Base-by-base conservation (phyloP, 2,329 filamentous ascomycete species). In the Paecilomyces sp. region DNA sequence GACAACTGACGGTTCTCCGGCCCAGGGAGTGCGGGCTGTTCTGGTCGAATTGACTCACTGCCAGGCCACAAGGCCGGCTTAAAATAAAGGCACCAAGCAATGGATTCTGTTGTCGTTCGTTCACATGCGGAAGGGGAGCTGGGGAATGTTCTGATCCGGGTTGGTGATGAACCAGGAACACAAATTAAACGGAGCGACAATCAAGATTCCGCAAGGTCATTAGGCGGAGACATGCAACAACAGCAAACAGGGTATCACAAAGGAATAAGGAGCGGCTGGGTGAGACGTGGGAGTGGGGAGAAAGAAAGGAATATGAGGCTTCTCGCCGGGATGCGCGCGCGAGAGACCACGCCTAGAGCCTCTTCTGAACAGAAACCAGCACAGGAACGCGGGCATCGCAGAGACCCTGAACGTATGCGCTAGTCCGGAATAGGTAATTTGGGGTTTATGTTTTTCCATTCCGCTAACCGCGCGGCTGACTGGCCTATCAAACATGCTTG, bases 41-140 rank as follows among this genome's bases (percentile, higher is more conserved):
- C 67, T 64, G 52, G 55, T 51, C 63, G 63, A 60, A 58, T 65
- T 63, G 41, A 66, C 66, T 69, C 60, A 66, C 60, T 70, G 74
- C 74, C 73, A 72, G 73, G 73, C 73, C 73, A 59, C 57, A 55
- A 67, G 74, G 74, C 73, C 74, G 73, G 71, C 74, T 68, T 64
- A 60, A 59, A 57, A 57, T 61, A 57, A 64, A 65, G 60, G 55
- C 65, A 67, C 68, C 69, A 68, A 67, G 66, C 69, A 67, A 58
- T 61, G 59, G 57, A 61, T 55, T 60, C 50, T 33, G 25, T 50
- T 25, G 57, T 60, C 58, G 62, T 58, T 34, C 25, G 66, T 60
- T 67, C 72, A 74, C 71, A 67, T 69, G 71, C 68, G 64, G 63
- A 59, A 63, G 61, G 65, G 64, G 58, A 61, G 67, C 51, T 13